Conservation (phyloP, 2,329 filamentous ascomycete genomes). For the Paramyrothecium roridum region DNA sequence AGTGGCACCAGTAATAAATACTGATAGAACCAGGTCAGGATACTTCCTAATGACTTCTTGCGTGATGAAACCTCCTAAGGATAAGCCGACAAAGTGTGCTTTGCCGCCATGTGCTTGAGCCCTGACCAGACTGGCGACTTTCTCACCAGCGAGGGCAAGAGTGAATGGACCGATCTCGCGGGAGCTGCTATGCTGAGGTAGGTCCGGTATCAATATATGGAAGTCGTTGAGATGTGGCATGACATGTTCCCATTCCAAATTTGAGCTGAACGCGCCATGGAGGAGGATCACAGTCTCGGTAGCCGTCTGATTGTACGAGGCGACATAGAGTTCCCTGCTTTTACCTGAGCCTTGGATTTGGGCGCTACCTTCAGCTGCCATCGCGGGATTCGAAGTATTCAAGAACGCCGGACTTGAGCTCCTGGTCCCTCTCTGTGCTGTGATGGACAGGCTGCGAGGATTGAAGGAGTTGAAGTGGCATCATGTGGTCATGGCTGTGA, state of each 20-base stretch:
- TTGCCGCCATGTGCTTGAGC: slow-evolving; percentile 27
- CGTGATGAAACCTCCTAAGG: slow-evolving; percentile 34
- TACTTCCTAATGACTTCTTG: slow-evolving; percentile 25
- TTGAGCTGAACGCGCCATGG: slow-evolving; percentile 26
- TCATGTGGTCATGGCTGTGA: too few relatives aligned
- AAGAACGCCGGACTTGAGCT: too few relatives aligned
- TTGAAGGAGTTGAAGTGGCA: too few relatives aligned
- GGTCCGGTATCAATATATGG: slow-evolving; percentile 35
- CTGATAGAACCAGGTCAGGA: slow-evolving; percentile 29
- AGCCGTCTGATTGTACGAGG: too few relatives aligned
- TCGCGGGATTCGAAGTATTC: too few relatives aligned
- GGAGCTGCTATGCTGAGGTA: slow-evolving; percentile 35
- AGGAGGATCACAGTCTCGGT: slow-evolving; percentile 29
- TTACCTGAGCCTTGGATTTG: too few relatives aligned
- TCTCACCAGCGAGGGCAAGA: slow-evolving; percentile 23
- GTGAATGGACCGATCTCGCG: slow-evolving; percentile 25
- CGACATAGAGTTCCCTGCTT: too few relatives aligned
- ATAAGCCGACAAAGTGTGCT: slow-evolving; percentile 38
- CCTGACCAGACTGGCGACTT: slow-evolving; percentile 31
- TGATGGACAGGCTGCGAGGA: too few relatives aligned
- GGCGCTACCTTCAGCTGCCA: too few relatives aligned
- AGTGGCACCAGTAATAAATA: slow-evolving; percentile 29
- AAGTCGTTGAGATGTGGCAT: slow-evolving; percentile 30
- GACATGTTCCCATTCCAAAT: slow-evolving; percentile 30
- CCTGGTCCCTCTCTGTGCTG: too few relatives aligned